Conservation (phyloP, 2,329 filamentous ascomycete species). For the Nakataea oryzae region DNA sequence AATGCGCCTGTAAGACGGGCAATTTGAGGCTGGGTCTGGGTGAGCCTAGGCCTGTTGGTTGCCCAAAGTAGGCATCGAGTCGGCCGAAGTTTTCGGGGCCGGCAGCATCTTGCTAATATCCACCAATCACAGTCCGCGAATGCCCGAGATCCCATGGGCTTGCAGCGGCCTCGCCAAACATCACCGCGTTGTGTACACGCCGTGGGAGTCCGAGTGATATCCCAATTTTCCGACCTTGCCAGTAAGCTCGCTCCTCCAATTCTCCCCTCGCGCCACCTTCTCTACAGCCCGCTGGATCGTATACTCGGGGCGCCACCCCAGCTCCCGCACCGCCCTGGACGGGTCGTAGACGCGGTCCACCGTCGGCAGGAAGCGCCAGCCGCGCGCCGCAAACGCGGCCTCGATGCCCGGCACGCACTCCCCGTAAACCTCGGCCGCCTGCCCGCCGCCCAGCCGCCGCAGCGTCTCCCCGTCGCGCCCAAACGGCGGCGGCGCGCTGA, state of each 20-base stretch:
- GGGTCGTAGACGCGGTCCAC: slow-evolving; percentile 36
- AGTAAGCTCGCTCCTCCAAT: slow-evolving; percentile 28
- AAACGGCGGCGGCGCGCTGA: slow-evolving; percentile 32
- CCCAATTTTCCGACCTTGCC: slow-evolving; percentile 28
- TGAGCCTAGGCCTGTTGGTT: too few relatives aligned
- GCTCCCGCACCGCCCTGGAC: slow-evolving; percentile 25
- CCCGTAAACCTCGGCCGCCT: slow-evolving; percentile 20
- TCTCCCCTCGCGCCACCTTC: slow-evolving; percentile 20
- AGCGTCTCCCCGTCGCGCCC: slow-evolving; percentile 18
- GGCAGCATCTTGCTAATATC: background rate
- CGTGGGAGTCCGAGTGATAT: slow-evolving; percentile 30
- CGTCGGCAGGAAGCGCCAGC: slow-evolving; percentile 25
- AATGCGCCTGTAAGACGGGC: too few relatives aligned
- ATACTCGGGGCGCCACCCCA: slow-evolving; percentile 30
- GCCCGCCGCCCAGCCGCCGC: slow-evolving; percentile 17
- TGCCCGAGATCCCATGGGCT: too few relatives aligned
- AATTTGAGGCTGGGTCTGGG: background rate
- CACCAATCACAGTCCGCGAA: too few relatives aligned
- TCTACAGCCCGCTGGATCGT: slow-evolving; percentile 26
- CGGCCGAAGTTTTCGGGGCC: background rate
- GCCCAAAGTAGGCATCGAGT: too few relatives aligned
- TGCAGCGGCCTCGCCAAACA: background rate
- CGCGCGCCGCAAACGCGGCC: slow-evolving; percentile 18
- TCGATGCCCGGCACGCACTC: slow-evolving; percentile 15
- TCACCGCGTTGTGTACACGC: slow-evolving; percentile 27